phyloP scores from a whole-genome alignment of 768 basidiomycete species.

The Suillus alpinus region DNA sequence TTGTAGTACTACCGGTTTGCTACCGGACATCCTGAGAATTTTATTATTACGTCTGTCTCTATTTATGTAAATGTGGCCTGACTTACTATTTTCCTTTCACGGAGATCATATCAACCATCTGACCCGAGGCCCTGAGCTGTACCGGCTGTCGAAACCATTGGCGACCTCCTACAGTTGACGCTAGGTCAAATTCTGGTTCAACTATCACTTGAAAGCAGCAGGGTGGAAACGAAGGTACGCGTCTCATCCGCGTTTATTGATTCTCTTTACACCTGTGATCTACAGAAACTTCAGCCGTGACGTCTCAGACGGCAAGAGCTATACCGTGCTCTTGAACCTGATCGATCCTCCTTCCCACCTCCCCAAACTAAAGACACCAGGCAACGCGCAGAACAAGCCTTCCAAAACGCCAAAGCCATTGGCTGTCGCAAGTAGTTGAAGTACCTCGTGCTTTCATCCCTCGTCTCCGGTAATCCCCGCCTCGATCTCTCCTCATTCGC shows the following conservation, averaged over 20 bases:
- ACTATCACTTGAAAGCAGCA: conserved; percentile 95
- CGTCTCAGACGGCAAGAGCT: conserved; percentile 99
- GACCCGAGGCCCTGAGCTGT: conserved; percentile 67
- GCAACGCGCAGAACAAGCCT: conserved; percentile 85
- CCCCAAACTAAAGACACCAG: conserved; percentile 81
- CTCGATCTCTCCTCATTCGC: conserved; percentile 98
- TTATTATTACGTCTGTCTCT: too few relatives aligned
- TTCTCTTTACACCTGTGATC: conserved; percentile 1
- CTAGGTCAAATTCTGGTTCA: conserved; percentile 99
- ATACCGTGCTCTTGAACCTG: conserved; percentile 93
- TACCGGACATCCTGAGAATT: too few relatives aligned
- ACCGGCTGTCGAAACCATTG: conserved; percentile 92
- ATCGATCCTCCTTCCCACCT: conserved; percentile 86
- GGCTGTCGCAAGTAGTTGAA: conserved; percentile 98
- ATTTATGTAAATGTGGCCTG: too few relatives aligned
- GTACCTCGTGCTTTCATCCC: conserved; percentile 88
- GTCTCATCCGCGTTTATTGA: too few relatives aligned
- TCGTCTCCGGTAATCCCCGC: conserved; percentile 92
- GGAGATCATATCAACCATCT: too few relatives aligned
- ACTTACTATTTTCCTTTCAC: too few relatives aligned
- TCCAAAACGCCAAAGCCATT: conserved; percentile 90
- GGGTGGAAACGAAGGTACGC: conserved; percentile 79
- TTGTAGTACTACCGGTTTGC: too few relatives aligned
- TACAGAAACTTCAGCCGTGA: too few relatives aligned
- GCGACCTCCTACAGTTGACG: conserved; percentile 88